These are phyloP conservation scores for Naganishia vishniacii DNA, from an alignment of 768 basidiomycete species.

Conservation along the genomic window DNA sequence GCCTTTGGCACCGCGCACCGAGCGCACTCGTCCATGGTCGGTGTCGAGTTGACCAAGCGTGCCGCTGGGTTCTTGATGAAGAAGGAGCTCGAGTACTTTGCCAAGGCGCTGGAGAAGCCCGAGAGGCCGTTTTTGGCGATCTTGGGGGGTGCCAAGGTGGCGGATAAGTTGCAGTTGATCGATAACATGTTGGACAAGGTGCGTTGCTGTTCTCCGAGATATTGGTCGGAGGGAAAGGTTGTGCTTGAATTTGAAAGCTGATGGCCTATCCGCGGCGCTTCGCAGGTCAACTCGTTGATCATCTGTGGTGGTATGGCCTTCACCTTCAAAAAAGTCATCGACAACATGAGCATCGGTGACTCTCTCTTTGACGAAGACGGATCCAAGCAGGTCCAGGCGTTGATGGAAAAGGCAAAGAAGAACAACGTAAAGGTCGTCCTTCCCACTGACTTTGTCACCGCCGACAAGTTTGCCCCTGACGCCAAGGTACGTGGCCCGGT, in stretches of 20 bases:
- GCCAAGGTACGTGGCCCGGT: slow-evolving; percentile 58
- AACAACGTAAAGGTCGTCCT: slow-evolving; percentile 92
- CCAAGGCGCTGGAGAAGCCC: slow-evolving; percentile 90
- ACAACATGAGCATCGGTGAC: slow-evolving; percentile 78
- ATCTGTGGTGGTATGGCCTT: slow-evolving; percentile 98
- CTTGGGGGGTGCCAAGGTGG: slow-evolving; percentile 96
- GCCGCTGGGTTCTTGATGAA: slow-evolving; percentile 96
- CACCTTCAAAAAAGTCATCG: slow-evolving; percentile 93
- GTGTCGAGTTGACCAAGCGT: slow-evolving; percentile 81
- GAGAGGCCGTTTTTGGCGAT: slow-evolving; percentile 96
- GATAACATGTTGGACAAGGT: slow-evolving; percentile 99
- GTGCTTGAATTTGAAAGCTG: too few relatives aligned
- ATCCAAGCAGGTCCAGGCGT: slow-evolving; percentile 70
- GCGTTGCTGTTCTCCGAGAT: background rate
- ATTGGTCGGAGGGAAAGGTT: background rate
- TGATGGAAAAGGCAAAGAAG: slow-evolving; percentile 85
- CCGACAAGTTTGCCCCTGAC: slow-evolving; percentile 90
- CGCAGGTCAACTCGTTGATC: slow-evolving; percentile 85
- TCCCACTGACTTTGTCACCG: slow-evolving; percentile 89
- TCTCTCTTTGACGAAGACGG: slow-evolving; percentile 90
- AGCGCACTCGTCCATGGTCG: slow-evolving; percentile 98
- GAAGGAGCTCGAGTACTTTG: slow-evolving; percentile 97
- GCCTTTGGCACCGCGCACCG: slow-evolving; percentile 98
- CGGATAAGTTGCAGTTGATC: slow-evolving; percentile 97
- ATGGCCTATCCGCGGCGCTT: background rate